Evolutionary conservation across 202 grass and related monocot genomes (phyloP).

Genomic region (Tripidium arundinaceum): DNA sequence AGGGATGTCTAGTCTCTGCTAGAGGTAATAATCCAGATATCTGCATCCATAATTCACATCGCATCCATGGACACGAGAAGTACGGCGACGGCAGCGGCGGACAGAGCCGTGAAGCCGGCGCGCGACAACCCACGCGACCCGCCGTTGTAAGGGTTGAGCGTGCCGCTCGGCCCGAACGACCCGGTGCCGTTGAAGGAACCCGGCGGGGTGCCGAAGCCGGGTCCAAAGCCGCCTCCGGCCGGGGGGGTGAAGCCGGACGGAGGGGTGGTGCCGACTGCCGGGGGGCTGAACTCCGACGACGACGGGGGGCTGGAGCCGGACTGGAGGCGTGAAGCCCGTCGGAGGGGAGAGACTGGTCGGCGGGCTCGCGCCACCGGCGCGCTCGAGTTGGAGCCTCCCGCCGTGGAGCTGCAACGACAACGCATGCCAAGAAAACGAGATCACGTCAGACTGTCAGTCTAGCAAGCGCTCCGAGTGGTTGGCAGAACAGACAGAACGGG

Average conservation of each 20-base stretch:
- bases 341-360: slow-evolving; percentile 35
- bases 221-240: background rate
- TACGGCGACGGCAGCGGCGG: background rate
- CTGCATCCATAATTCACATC: slow-evolving; percentile 27
- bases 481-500: background rate
- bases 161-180: slow-evolving; percentile 46
- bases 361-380: slow-evolving; percentile 15
- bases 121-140: background rate
- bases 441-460: background rate
- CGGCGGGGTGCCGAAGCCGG: slow-evolving; percentile 31
- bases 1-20: background rate
- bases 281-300: background rate
- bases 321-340: slow-evolving; percentile 16
- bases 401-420: slow-evolving; percentile 6
- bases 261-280: background rate
- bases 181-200: slow-evolving; percentile 40
- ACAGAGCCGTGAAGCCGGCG: background rate
- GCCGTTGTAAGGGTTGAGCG: slow-evolving; percentile 27
- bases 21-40: background rate
- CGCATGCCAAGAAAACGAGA: background rate
- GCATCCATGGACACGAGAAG: slow-evolving; percentile 6
- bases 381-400: slow-evolving; percentile 39
- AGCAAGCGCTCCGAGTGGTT: too few species aligned
- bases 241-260: slow-evolving; percentile 35
- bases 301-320: slow-evolving; percentile 29